A percentile compares a stretch with the other conserved stretches of the same genome.
These are phyloP conservation scores for Phaeomoniella chlamydospora DNA, from an alignment of 2,329 filamentous ascomycete species.

Conservation along the genomic window DNA sequence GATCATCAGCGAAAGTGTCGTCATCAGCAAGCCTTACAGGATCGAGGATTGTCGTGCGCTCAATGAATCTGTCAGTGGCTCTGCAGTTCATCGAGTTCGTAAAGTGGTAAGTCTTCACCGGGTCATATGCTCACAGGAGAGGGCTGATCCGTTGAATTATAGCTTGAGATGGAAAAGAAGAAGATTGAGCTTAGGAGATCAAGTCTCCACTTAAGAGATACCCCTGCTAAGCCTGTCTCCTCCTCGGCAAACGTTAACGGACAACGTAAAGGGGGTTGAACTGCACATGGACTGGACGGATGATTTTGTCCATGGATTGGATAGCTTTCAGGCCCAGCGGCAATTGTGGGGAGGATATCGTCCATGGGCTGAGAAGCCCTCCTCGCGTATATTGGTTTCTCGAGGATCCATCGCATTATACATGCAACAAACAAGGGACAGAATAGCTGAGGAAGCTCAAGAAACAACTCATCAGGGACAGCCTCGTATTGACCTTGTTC, in stretches of 20 bases:
- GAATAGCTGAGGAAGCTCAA: too few relatives aligned
- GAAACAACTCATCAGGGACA: too few relatives aligned
- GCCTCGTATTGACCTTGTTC: too few relatives aligned
- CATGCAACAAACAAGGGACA: too few relatives aligned
- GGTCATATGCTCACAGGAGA: neutral
- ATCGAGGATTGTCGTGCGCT: slow-evolving; percentile 36
- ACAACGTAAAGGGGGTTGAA: neutral
- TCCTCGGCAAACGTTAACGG: neutral
- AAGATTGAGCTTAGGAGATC: slow-evolving; percentile 26
- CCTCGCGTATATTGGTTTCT: too few relatives aligned
- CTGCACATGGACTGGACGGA: too few relatives aligned
- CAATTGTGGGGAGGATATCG: neutral
- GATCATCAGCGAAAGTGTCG: slow-evolving; percentile 45
- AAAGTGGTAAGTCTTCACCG: slow-evolving; percentile 30
- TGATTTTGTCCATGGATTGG: too few relatives aligned
- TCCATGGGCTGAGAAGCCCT: too few relatives aligned
- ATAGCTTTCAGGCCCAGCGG: neutral
- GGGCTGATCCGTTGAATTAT: neutral
- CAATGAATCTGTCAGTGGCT: slow-evolving; percentile 16
- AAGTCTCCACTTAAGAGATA: neutral
- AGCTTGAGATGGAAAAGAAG: slow-evolving; percentile 33
- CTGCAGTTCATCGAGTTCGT: slow-evolving; percentile 26
- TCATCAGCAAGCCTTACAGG: slow-evolving; percentile 43
- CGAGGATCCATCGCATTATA: too few relatives aligned
- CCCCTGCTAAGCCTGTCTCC: neutral